phyloP scores from a whole-genome alignment of 2,329 filamentous ascomycete genomes.

The Peltaster fructicola region DNA sequence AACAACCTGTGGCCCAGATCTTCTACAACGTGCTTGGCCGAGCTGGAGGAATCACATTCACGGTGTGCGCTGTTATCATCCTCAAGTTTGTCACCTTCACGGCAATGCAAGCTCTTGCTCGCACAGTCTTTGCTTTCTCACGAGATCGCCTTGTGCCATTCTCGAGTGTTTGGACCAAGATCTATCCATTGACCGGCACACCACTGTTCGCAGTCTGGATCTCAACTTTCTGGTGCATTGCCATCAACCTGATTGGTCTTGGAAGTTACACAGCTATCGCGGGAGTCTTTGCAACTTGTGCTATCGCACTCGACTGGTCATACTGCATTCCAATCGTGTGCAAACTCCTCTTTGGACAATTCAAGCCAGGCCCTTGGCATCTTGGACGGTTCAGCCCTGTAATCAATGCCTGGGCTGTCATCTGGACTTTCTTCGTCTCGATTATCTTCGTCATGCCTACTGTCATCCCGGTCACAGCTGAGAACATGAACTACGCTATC shows the following conservation, averaged over 20 bases:
- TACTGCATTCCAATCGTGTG: constrained; percentile 40
- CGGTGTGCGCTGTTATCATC: constrained; percentile 38
- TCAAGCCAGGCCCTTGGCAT: constrained; percentile 35
- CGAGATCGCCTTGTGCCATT: constrained; percentile 34
- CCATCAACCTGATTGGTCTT: constrained; percentile 41
- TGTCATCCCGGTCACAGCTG: constrained; percentile 26
- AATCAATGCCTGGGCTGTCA: constrained; percentile 32
- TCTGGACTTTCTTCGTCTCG: constrained; percentile 36
- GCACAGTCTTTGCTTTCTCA: constrained; percentile 38
- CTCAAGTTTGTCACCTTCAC: constrained; percentile 43
- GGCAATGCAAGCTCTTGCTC: constrained; percentile 35
- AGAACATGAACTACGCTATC: constrained; percentile 39
- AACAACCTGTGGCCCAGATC: constrained; percentile 39
- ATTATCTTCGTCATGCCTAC: constrained; percentile 39
- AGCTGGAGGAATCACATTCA: constrained; percentile 35
- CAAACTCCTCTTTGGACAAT: constrained; percentile 32
- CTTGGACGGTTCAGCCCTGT: constrained; percentile 25
- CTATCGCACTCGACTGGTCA: constrained; percentile 37
- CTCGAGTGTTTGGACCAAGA: constrained; percentile 31
- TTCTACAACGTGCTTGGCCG: constrained; percentile 41
- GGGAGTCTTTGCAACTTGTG: constrained; percentile 37
- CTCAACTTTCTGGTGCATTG: constrained; percentile 35
- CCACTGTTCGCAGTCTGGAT: constrained; percentile 40
- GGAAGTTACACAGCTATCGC: constrained; percentile 36
- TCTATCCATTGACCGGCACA: constrained; percentile 31